Base-by-base conservation (phyloP, 1,284 basidiomycete species). In the Tilletia walkeri region DNA sequence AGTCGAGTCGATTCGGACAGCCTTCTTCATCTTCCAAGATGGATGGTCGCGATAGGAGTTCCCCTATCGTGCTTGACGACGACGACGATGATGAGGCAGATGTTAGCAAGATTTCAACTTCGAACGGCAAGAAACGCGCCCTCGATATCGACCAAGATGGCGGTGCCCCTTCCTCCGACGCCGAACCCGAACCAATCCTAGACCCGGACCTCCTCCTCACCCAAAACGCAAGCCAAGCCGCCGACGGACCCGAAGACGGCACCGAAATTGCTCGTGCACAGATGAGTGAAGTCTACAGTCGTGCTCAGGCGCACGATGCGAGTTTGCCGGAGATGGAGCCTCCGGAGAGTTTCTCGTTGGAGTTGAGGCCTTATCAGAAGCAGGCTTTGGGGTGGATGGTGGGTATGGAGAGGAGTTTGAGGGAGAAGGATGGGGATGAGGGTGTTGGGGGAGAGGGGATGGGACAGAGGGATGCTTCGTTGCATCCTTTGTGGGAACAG, bases 321-420 rank as follows among this genome's bases (percentile, higher is more conserved):
- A 86, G 86, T 34, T 88, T 99, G 84, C 88, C 87, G 24, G 91
- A 91, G 83, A 93, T 92, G 87, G 90, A 95, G 41, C 92, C 95
- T 4, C 87, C 90, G 0, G 86, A 89, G 2, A 89, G 90, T 0
- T 99, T 99, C 84, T 86, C 89, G 0, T 87, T 97, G 65, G 90
- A 87, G 0, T 85, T 98, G 38, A 89, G 94, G 61, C 81, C 84
- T 1, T 99, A 99, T 84, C 95, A 98, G 81, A 96, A 94, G 80
- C 95, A 99, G 84, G 95, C 94, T 2, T 86, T 98, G 75, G 92
- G 92, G 53, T 99, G 95, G 95, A 95, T 98, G 94, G 87, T 89
- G 74, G 92, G 90, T 0, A 88, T 95, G 75, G 95, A 97, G 85
- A 88, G 34, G 38, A 53, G 39, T 41, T 45, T 36, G 41, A 45